Percentiles rank a stretch among this genome's conserved stretches.
Conservation (phyloP, 148 eudicot species). For the Camellia lanceoleosa region DNA sequence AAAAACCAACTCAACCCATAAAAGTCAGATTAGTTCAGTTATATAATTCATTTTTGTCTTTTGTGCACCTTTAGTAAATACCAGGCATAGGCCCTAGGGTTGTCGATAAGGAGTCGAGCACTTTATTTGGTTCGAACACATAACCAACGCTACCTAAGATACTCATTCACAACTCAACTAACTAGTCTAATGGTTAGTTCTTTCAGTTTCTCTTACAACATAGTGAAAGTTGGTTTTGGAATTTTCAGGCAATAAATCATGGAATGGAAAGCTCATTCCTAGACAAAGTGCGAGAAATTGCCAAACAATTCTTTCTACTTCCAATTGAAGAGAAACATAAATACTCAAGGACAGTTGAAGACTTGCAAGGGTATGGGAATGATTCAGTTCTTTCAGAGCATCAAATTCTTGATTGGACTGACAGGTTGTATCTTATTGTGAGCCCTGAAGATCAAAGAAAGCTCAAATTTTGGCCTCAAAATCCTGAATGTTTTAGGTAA, state of each 20-base stretch:
- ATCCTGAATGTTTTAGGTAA: slow-evolving; percentile 53
- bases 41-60: too few species aligned
- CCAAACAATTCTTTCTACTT: slow-evolving; percentile 46
- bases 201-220: neutral
- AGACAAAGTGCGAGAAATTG: slow-evolving; percentile 41
- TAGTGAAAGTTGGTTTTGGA: neutral
- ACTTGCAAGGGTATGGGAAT: slow-evolving; percentile 57
- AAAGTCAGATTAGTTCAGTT: too few species aligned
- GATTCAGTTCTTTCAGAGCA: slow-evolving; percentile 36
- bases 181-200: too few species aligned
- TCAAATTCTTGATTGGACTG: slow-evolving; percentile 63
- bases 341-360: slow-evolving; percentile 31
- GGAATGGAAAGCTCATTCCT: slow-evolving; percentile 44
- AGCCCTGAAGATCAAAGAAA: slow-evolving; percentile 39
- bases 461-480: slow-evolving; percentile 54
- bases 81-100: too few species aligned
- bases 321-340: slow-evolving; percentile 54
- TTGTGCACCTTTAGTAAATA: too few species aligned
- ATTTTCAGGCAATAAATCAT: slow-evolving; percentile 49
- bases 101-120: too few species aligned
- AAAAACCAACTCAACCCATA: too few species aligned
- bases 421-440: slow-evolving; percentile 44
- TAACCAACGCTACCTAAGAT: too few species aligned
- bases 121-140: too few species aligned
- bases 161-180: too few species aligned